Evolutionary conservation across 345 rosid genomes (phyloP).

Genomic region (Iberis pinnata): DNA sequence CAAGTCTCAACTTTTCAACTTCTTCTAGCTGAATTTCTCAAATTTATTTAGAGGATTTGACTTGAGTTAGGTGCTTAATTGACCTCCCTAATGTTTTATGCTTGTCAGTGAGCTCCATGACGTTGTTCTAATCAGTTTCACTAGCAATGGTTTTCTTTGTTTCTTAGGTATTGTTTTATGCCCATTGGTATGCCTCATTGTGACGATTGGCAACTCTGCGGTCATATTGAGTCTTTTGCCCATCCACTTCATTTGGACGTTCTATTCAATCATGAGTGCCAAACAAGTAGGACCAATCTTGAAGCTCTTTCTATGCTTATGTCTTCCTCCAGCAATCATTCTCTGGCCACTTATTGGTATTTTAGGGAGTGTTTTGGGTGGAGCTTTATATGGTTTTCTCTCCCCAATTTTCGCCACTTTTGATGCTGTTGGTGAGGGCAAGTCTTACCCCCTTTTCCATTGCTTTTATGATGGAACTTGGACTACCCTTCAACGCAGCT

Average conservation of each 20-base stretch:
- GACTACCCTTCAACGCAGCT: constrained; percentile 51
- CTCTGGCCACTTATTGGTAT: constrained; percentile 56
- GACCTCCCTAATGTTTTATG: too few relatives aligned
- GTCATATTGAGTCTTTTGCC: constrained; percentile 65
- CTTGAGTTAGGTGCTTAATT: too few relatives aligned
- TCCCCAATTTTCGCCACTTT: constrained; percentile 89
- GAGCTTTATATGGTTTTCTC: constrained; percentile 58
- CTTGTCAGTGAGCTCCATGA: too few relatives aligned
- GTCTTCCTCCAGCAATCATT: constrained; percentile 49
- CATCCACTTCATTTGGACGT: constrained; percentile 57
- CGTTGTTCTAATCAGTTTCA: too few relatives aligned
- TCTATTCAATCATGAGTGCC: constrained; percentile 63
- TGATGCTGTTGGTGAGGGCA: constrained; percentile 89
- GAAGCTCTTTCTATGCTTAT: constrained; percentile 65
- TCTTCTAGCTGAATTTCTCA: too few relatives aligned
- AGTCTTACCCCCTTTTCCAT: constrained; percentile 45
- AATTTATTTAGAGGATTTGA: too few relatives aligned
- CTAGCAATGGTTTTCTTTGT: constrained; percentile 19
- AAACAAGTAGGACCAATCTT: constrained; percentile 66
- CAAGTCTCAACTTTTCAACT: too few relatives aligned
- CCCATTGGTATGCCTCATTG: constrained; percentile 61
- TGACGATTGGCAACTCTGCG: constrained; percentile 55
- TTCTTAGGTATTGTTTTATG: constrained; percentile 64
- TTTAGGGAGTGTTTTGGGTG: constrained; percentile 57
- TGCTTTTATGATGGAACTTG: constrained; percentile 89